phyloP scores from a whole-genome alignment of 23 red algal species.

The Chondrus crispus region DNA sequence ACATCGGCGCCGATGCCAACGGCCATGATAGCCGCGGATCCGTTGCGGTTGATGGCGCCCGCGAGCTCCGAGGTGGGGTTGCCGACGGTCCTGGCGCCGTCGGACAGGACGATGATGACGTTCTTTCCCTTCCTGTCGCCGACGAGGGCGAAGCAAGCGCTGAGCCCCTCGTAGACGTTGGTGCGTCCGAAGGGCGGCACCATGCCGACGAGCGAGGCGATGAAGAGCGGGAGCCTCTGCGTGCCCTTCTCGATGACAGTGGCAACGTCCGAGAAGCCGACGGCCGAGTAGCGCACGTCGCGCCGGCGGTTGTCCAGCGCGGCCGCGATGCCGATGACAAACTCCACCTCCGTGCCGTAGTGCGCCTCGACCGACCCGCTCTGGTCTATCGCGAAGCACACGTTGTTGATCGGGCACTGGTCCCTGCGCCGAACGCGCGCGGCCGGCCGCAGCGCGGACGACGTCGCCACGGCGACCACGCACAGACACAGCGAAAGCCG shows the following conservation, averaged over 20 bases:
- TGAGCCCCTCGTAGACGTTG: neutral
- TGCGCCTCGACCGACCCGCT: neutral
- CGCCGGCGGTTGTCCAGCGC: neutral
- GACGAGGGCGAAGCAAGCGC: neutral
- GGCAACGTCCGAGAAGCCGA: neutral
- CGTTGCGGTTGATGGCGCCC: no score
- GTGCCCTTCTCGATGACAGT: neutral
- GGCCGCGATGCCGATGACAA: neutral
- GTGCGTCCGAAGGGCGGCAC: neutral
- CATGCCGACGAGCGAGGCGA: neutral
- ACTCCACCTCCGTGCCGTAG: neutral
- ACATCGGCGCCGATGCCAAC: no score
- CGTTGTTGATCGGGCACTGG: neutral
- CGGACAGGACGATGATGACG: neutral
- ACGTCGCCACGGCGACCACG: no score
- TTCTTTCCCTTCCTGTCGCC: neutral
- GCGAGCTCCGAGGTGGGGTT: no score
- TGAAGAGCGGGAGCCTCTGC: neutral
- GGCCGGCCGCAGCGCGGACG: no score
- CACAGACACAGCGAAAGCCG: no score
- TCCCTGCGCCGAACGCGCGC: no score
- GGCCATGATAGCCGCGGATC: no score
- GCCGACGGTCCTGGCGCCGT: no score
- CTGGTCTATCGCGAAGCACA: conserved; percentile 2
- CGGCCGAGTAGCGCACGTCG: neutral